Conservation (phyloP, 169 alveolate species). For the Theileria annulata region DNA sequence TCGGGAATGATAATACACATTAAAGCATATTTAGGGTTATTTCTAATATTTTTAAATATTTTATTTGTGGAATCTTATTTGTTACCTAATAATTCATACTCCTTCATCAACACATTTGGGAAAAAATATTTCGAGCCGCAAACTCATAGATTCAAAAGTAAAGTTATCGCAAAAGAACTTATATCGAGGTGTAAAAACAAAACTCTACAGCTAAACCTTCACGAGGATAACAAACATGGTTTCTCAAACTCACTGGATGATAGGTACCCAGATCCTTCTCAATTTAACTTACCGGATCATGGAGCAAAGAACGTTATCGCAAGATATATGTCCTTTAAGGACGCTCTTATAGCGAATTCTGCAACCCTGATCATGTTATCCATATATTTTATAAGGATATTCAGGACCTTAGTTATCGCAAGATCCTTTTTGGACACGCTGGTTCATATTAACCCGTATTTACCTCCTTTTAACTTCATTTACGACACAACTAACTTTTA, state of each 20-base stretch:
- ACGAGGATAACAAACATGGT: background rate
- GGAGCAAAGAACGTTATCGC: background rate
- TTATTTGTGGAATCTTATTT: background rate
- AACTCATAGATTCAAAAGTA: background rate
- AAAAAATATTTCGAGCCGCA: background rate
- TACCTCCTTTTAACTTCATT: constrained; percentile 75
- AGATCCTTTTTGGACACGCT: constrained; percentile 80
- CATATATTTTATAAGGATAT: constrained; percentile 67
- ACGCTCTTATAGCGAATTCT: constrained; percentile 33
- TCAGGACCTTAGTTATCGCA: constrained; percentile 71
- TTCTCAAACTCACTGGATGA: background rate
- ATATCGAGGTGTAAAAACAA: background rate
- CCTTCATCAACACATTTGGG: constrained; percentile 3
- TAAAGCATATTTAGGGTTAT: background rate
- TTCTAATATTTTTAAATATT: background rate
- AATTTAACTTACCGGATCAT: background rate
- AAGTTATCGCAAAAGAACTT: background rate
- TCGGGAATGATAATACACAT: background rate
- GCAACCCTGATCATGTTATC: constrained; percentile 33
- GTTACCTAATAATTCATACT: background rate
- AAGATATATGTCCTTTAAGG: constrained; percentile 1
- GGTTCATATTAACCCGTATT: constrained; percentile 82
- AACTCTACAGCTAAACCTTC: background rate
- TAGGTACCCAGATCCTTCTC: background rate
- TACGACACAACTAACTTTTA: constrained; percentile 76